Base-by-base conservation (phyloP, 106 monocot species). In the Phalaenopsis equestris region DNA sequence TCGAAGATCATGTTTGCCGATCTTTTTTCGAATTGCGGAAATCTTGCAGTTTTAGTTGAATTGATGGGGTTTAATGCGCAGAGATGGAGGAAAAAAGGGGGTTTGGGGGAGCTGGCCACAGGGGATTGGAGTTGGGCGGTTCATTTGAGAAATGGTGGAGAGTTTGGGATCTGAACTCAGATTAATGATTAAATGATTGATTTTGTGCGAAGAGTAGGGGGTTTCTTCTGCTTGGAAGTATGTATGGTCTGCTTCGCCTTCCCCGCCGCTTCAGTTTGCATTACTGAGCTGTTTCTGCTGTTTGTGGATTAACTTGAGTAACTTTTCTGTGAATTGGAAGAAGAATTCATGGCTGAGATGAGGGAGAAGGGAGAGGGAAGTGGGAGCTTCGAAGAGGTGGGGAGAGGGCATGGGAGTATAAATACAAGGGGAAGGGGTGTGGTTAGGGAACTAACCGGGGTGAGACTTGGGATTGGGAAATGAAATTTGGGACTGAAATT, bases 71-170 rank as follows among this genome's bases (percentile, higher is more conserved):
- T 70, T 2, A 19, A 18, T 12, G 0, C n/a, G 72, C 47, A 7
- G 1, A 37, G 47, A 24, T 64, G 15, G 11, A 16, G 4, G 1
- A 6, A 65, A 65, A 65, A 65, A 3, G 21, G 5, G n/a, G 7
- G 4, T 23, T 23, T 64, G 8, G 2, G 10, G 46, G 14, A 24
- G 15, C 45, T 15, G 42, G n/a, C 64, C 67, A 48, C 21, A 72
- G 15, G 10, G 47, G 18, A 80, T 80, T 72, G 80, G 83, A 45
- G 68, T 39, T 72, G 80, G 88, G 19, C 85, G 84, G 80, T 88
- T 90, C 90, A 90, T 90, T 8, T 24, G 74, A 75, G 45, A 10
- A 12, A 43, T 75, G 43, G n/a, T 21, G 6, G 36, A 61, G 21
- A 61, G 61, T 61, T n/a, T n/a, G 1, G 21, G 61, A 61, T 61